Base-by-base conservation (phyloP, 805 yeast genomes). In the Blastobotrys attinorum region DNA sequence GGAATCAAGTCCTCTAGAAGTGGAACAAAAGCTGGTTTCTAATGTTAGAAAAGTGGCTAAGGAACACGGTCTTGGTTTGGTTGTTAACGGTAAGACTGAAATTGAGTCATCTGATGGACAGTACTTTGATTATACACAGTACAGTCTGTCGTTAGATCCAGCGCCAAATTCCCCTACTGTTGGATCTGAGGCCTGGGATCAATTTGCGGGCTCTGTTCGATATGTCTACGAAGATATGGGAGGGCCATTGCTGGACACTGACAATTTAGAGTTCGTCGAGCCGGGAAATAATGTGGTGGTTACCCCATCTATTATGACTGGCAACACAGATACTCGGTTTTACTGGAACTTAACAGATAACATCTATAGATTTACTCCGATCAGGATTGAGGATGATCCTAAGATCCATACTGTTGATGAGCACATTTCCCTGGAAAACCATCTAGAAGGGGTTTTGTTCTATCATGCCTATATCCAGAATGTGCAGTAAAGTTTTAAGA, bases 241-340 rank as follows among this genome's bases (percentile, higher is more conserved):
- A n/a, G 52, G 49, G 4, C 39, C 36, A 11, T 58, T 16, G 55
- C 48, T 53, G 57, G 10, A 32, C 10, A 13, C 18, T 13, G 36
- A 32, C 21, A 22, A 32, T 13, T 16, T 16, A 4, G 47, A 40
- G 10, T 17, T 33, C 8, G 58, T 67, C n/a, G 45, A 66, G 39
- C 61, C 58, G 3, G 58, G 62, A 16, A 44, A 59, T n/a, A 35
- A 35, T 17, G 29, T 22, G 8, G 31, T 23, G 16, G 58, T 70
- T n/a, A 53, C 73, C 33, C 86, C 88, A 2, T 65, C 73, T 21
- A 58, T 81, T 34, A 73, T 77, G 71, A 69, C 83, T 2, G 88
- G 82, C 17, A 81, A 81, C 61, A 82, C 89, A 2, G 89, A 83
- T 56, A 81, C 88, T 3, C 65, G 68, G 46, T 69, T 73, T 54